Percentiles rank a stretch among this genome's conserved stretches.
These are phyloP conservation scores for Syzygium grande DNA, from an alignment of 345 rosid genomes.

Conservation along the genomic window DNA sequence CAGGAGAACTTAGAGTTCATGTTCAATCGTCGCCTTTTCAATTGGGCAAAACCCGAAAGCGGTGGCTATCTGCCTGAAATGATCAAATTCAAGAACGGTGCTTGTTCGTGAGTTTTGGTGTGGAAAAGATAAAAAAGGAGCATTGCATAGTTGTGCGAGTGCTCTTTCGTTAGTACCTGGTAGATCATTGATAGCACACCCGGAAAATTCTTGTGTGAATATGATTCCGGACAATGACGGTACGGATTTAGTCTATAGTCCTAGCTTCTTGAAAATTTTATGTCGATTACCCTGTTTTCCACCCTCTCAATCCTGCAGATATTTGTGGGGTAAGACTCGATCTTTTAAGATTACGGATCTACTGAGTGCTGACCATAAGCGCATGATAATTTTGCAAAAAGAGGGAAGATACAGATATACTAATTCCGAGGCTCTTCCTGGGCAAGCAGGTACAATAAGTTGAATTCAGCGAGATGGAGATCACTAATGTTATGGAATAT, in stretches of 20 bases:
- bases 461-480: slow-evolving; percentile 31
- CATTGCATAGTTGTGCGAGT: not conserved
- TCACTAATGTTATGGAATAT: slow-evolving; percentile 79
- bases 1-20: not conserved
- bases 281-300: not conserved
- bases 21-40: not conserved
- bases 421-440: not conserved
- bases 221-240: not conserved
- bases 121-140: not conserved
- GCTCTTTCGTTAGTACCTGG: not conserved
- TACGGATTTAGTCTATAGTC: not conserved
- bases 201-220: not conserved
- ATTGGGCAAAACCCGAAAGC: not conserved
- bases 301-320: not conserved
- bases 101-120: not conserved
- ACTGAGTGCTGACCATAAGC: not conserved
- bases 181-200: not conserved
- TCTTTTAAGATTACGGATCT: not conserved
- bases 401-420: not conserved
- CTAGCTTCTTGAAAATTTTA: not conserved
- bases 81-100: not conserved
- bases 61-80: not conserved
- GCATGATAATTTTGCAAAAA: not conserved
- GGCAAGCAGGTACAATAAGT: not conserved
- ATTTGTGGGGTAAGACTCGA: not conserved